Evolutionary conservation across 108 stramenopile genomes (phyloP).

Genomic region (Cyclostephanos tholiformis): DNA sequence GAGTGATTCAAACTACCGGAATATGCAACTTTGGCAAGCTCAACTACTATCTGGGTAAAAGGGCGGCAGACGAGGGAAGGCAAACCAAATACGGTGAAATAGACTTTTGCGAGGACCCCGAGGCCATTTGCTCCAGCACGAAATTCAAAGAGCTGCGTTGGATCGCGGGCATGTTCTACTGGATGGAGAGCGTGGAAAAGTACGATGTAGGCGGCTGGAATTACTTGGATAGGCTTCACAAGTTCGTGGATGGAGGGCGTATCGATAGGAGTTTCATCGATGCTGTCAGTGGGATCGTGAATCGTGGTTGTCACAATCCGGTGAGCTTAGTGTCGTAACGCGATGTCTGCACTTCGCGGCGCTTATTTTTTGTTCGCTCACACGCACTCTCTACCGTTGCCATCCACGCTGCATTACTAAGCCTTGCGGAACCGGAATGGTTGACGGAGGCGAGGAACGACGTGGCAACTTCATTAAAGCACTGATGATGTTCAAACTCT

Average conservation of each 20-base stretch:
- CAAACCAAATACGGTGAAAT: conserved; percentile 48
- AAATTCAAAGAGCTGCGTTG: conserved; percentile 45
- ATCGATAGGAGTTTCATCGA: conserved; percentile 43
- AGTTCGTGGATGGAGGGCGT: conserved; percentile 53
- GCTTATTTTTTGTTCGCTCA: no score
- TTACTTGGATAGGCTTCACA: conserved; percentile 46
- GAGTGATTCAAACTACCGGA: conserved; percentile 56
- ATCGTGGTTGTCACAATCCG: conserved; percentile 52
- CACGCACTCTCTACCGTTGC: no score
- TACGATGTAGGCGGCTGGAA: conserved; percentile 51
- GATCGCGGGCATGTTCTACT: conserved; percentile 62
- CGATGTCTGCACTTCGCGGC: conserved; percentile 36
- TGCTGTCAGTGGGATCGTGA: conserved; percentile 51
- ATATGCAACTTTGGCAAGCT: conserved; percentile 53
- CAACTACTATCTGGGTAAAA: conserved; percentile 48
- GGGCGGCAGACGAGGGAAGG: conserved; percentile 51
- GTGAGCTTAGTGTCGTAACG: conserved; percentile 22
- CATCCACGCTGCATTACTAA: no score
- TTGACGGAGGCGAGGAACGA: no score
- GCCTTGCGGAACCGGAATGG: no score
- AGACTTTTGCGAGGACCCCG: conserved; percentile 52
- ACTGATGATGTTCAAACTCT: no score
- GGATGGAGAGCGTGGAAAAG: conserved; percentile 51
- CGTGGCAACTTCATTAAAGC: no score
- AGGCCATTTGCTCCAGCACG: conserved; percentile 46